Evolutionary conservation across 2,329 filamentous ascomycete genomes (phyloP).

Genomic region (Fusarium floridanum): DNA sequence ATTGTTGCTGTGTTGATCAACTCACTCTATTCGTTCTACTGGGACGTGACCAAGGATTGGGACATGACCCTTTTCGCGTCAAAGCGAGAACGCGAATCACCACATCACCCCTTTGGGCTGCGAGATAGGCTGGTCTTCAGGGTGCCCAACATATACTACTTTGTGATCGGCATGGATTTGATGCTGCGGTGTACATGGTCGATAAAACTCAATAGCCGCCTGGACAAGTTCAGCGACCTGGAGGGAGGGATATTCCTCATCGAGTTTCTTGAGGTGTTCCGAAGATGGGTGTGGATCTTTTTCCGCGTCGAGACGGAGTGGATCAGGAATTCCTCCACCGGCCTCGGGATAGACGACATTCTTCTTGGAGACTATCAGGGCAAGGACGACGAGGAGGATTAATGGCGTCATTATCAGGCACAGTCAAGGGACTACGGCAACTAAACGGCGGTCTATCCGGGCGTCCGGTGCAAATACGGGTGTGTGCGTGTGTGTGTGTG

Average conservation of each 20-base stretch:
- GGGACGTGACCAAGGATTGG: slow-evolving; percentile 98
- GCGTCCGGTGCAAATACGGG: slow-evolving; percentile 24
- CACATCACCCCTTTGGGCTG: slow-evolving; percentile 81
- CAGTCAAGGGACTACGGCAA: slow-evolving; percentile 1
- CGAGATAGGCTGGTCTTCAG: slow-evolving; percentile 81
- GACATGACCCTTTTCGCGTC: slow-evolving; percentile 85
- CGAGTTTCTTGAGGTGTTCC: slow-evolving; percentile 86
- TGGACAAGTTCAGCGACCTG: slow-evolving; percentile 87
- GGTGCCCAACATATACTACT: slow-evolving; percentile 82
- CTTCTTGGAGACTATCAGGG: slow-evolving; percentile 78
- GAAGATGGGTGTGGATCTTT: slow-evolving; percentile 97
- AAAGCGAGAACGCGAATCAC: slow-evolving; percentile 66
- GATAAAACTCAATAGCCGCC: slow-evolving; percentile 84
- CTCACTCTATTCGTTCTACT: slow-evolving; percentile 96
- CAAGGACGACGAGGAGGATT: slow-evolving; percentile 64
- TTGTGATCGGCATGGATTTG: slow-evolving; percentile 82
- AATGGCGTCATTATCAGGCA: slow-evolving; percentile 25
- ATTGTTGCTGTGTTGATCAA: slow-evolving; percentile 82
- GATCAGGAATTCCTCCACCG: slow-evolving; percentile 69
- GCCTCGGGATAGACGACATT: slow-evolving; percentile 76
- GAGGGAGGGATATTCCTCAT: slow-evolving; percentile 91
- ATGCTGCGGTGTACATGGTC: slow-evolving; percentile 91
- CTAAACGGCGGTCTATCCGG: slow-evolving; percentile 20
- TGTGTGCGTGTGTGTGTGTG: slow-evolving; percentile 6
- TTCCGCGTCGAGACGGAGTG: slow-evolving; percentile 95